These are phyloP conservation scores for Pistacia atlantica DNA, from an alignment of 345 rosid species.

Conservation along the genomic window DNA sequence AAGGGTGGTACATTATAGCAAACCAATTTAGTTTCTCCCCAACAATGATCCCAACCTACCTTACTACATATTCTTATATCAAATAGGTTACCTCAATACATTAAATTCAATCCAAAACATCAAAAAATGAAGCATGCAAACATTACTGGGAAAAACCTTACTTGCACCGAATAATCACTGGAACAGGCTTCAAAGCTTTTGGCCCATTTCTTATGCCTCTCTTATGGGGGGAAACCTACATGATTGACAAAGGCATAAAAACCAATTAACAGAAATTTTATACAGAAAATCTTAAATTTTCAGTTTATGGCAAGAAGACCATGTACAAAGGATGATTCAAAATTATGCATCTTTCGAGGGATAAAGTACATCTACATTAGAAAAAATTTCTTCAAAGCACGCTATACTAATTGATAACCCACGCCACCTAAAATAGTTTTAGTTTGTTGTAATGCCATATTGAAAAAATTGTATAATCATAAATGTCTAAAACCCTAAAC, in stretches of 20 bases:
- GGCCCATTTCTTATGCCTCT: conserved; percentile 91
- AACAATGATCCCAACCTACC: background rate
- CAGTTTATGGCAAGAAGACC: background rate
- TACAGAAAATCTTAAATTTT: background rate
- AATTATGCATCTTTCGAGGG: background rate
- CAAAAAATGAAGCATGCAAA: background rate
- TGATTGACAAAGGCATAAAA: background rate
- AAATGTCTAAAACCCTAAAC: background rate
- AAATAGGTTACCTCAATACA: background rate
- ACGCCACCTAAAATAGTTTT: too few relatives aligned
- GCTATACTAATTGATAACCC: too few relatives aligned
- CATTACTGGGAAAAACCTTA: conserved; percentile 28
- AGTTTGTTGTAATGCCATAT: too few relatives aligned
- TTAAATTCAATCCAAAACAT: background rate
- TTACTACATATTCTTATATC: background rate
- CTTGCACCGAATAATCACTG: conserved; percentile 91
- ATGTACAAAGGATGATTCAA: background rate
- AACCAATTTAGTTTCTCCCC: background rate
- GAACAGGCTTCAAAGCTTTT: conserved; percentile 85
- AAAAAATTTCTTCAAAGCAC: background rate
- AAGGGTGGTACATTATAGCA: background rate
- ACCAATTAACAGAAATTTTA: background rate
- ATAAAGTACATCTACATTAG: background rate
- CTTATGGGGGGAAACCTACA: conserved; percentile 74
- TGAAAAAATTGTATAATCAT: too few relatives aligned